Percentiles rank a stretch among this genome's conserved stretches.
Conservation (phyloP, 495 filamentous ascomycete genomes). For the Lepraria neglecta region DNA sequence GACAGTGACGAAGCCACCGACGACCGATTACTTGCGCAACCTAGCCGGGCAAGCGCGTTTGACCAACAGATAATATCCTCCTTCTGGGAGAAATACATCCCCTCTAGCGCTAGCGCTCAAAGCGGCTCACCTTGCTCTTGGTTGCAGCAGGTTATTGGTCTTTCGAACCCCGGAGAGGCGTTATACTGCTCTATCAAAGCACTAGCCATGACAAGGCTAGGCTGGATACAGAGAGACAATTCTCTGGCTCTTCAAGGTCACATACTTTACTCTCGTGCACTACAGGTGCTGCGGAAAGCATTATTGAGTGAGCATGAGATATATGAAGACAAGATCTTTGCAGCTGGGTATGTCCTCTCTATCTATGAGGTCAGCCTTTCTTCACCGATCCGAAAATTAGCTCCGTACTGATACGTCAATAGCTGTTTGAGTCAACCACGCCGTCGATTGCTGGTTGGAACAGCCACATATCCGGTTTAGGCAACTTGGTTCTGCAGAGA, state of each 20-base stretch:
- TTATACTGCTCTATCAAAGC: slow-evolving; percentile 17
- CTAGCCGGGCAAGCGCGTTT: neutral
- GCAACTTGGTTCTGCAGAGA: neutral
- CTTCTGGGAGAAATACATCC: slow-evolving; percentile 22
- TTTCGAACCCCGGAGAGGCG: neutral
- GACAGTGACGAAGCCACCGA: slow-evolving; percentile 1
- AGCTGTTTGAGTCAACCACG: slow-evolving; percentile 22
- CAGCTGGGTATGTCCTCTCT: slow-evolving; percentile 13
- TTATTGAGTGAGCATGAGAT: slow-evolving; percentile 5
- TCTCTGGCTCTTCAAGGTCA: slow-evolving; percentile 13
- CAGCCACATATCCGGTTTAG: slow-evolving; percentile 15
- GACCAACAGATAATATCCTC: slow-evolving; percentile 20
- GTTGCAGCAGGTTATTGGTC: slow-evolving; percentile 16
- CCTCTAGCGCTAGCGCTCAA: slow-evolving; percentile 9
- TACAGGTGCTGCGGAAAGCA: slow-evolving; percentile 12
- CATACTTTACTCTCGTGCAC: slow-evolving; percentile 6
- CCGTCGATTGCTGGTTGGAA: slow-evolving; percentile 21
- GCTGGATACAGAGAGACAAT: slow-evolving; percentile 12
- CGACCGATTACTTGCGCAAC: slow-evolving; percentile 6
- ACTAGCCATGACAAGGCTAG: slow-evolving; percentile 22
- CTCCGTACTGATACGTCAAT: neutral
- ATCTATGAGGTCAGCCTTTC: slow-evolving; percentile 18
- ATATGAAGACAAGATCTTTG: slow-evolving; percentile 17
- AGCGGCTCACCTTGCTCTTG: slow-evolving; percentile 8
- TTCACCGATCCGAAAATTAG: neutral